Base-by-base conservation (phyloP, 306 rosid genomes). In the Oxytropis ochrocephala region DNA sequence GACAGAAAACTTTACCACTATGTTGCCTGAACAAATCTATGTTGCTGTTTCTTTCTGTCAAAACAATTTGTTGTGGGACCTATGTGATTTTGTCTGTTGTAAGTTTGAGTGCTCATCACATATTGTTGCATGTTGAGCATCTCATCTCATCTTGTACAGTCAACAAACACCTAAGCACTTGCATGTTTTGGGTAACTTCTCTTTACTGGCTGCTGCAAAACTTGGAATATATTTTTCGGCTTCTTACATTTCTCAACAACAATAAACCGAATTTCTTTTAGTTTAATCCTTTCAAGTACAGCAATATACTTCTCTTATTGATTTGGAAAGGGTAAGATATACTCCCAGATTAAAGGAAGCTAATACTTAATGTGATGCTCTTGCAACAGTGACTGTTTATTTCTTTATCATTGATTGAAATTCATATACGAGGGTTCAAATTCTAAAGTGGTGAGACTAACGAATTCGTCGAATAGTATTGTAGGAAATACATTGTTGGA, bases 1-100 rank as follows among this genome's bases (percentile, higher is more conserved):
- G 88, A 84, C 73, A 80, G 85, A 69, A 84, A 78, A 80, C 14
- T 78, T 69, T 84, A 80, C 52, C 81, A 79, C 39, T 75, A 84
- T 73, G 79, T 84, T 84, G 88, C 88, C 78, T 84, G 79, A 84
- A 59, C 78, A 66, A n/a, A 70, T 44, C 24, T 74, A 21, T 54
- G 41, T 68, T 56, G 19, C 49, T 66, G 67, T 49, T 44, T 50
- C 57, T 24, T 24, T 38, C 48, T 73, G 19, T 46, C 67, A 69
- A 41, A 38, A 42, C 59, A 6, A 56, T 57, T 72, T 52, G 76
- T 71, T 70, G 73, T 12, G 61, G 52, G 48, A 70, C 69, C 55
- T 77, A 36, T 67, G 67, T 70, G 70, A 69, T 73, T 77, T 54
- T 69, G 50, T 67, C 85, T 72, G 55, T 78, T 75, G 42, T 60